A percentile compares a stretch with the other conserved stretches of the same genome.
These are phyloP conservation scores for Mollisia scopiformis DNA, from an alignment of 2,329 filamentous ascomycete species.

Conservation along the genomic window DNA sequence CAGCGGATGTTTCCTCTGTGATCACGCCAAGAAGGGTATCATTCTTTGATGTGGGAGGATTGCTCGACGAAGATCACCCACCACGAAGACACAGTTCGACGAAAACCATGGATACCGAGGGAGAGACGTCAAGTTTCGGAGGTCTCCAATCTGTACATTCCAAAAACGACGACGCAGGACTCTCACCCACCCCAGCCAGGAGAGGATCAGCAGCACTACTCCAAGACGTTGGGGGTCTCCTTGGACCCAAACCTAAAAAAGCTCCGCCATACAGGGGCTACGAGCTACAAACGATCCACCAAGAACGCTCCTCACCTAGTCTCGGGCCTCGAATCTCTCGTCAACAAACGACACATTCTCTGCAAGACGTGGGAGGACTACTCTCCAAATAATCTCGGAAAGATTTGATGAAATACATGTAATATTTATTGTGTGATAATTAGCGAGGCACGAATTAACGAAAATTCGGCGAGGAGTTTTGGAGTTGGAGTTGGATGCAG, in stretches of 20 bases:
- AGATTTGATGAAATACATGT: neutral
- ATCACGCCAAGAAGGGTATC: slow-evolving; percentile 65
- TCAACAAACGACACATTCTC: slow-evolving; percentile 34
- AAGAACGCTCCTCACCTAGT: slow-evolving; percentile 19
- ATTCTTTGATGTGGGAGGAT: slow-evolving; percentile 83
- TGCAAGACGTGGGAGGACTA: slow-evolving; percentile 48
- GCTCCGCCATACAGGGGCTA: slow-evolving; percentile 21
- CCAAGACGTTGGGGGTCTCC: slow-evolving; percentile 59
- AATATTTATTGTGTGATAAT: slow-evolving; percentile 9
- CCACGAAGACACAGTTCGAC: slow-evolving; percentile 27
- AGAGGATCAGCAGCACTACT: slow-evolving; percentile 61
- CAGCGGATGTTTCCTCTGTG: slow-evolving; percentile 37
- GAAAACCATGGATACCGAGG: slow-evolving; percentile 32
- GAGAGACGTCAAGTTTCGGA: slow-evolving; percentile 28
- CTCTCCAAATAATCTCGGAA: slow-evolving; percentile 29
- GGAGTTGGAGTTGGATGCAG: neutral
- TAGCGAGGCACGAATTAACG: slow-evolving; percentile 5
- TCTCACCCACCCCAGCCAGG: slow-evolving; percentile 49
- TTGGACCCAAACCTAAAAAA: slow-evolving; percentile 43
- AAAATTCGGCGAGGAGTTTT: slow-evolving; percentile 7
- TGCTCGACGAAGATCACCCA: slow-evolving; percentile 62
- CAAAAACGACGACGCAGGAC: slow-evolving; percentile 19
- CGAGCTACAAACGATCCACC: slow-evolving; percentile 33
- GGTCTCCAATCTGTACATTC: slow-evolving; percentile 23
- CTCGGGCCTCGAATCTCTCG: slow-evolving; percentile 26